phyloP scores from a whole-genome alignment of 768 basidiomycete genomes.

The Saitozyma podzolica region DNA sequence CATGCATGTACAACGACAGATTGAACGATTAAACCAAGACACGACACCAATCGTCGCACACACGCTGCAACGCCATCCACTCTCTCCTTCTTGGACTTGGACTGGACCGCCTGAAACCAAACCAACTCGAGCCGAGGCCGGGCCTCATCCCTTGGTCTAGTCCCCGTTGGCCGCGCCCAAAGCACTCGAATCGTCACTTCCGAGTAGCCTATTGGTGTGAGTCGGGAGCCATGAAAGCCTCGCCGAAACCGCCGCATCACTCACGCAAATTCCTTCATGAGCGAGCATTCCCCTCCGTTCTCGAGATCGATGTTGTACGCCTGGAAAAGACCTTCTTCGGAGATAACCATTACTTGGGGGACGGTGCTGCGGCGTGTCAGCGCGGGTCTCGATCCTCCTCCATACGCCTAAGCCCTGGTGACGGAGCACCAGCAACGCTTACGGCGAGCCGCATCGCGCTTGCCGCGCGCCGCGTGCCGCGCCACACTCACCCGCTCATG shows the following conservation, averaged over 20 bases:
- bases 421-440: no score
- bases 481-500: constrained; percentile 69
- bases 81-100: no score
- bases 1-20: constrained; percentile 4
- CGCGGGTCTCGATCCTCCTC: no score
- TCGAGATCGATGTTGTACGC: constrained; percentile 94
- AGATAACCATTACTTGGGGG: constrained; percentile 96
- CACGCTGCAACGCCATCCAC: no score
- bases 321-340: constrained; percentile 93
- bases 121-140: no score
- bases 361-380: constrained; percentile 63
- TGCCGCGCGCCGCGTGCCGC: not conserved
- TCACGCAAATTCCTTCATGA: constrained; percentile 87
- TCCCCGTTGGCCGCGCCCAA: no score
- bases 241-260: constrained; percentile 11
- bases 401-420: no score
- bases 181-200: constrained; percentile 33
- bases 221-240: no score
- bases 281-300: constrained; percentile 87
- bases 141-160: no score
- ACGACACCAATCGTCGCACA: no score
- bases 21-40: not conserved
- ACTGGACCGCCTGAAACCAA: no score
- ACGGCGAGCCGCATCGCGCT: not conserved
- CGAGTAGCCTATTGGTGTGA: constrained; percentile 25